Evolutionary conservation across 2,329 filamentous ascomycete species (phyloP).

Genomic region (Aspergillus pseudoglaucus): DNA sequence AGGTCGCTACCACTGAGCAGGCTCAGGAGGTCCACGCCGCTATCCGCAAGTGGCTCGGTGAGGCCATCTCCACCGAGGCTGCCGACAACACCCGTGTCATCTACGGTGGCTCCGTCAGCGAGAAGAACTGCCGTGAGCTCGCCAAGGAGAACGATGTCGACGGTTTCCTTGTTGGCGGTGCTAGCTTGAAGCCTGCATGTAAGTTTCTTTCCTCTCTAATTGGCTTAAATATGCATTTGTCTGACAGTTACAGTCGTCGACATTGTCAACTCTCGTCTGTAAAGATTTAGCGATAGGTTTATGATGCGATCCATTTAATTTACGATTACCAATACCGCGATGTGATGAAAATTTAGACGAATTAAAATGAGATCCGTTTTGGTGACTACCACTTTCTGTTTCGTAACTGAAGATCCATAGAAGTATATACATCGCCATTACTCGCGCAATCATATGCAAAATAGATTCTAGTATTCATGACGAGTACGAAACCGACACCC

Average conservation of each 20-base stretch:
- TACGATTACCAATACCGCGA: not conserved
- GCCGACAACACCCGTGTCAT: conserved; percentile 86
- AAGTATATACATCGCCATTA: not conserved
- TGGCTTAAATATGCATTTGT: conserved; percentile 7
- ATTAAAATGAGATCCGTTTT: not conserved
- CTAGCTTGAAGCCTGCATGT: conserved; percentile 94
- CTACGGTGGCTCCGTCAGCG: conserved; percentile 92
- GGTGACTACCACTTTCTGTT: not conserved
- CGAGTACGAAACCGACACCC: conserved; percentile 38
- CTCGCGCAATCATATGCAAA: not conserved
- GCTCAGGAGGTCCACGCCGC: conserved; percentile 90
- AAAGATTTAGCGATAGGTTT: conserved; percentile 14
- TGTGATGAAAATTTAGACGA: not conserved
- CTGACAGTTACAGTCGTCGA: conserved; percentile 49
- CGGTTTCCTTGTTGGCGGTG: conserved; percentile 94
- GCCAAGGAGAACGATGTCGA: conserved; percentile 92
- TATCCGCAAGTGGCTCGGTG: conserved; percentile 78
- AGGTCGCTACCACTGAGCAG: conserved; percentile 82
- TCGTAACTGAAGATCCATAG: not conserved
- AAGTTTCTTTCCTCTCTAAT: conserved; percentile 33
- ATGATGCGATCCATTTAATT: conserved; percentile 1
- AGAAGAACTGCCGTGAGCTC: conserved; percentile 96
- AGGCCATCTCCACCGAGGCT: conserved; percentile 67
- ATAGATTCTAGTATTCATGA: conserved; percentile 19
- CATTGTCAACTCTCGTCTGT: conserved; percentile 59